These are phyloP conservation scores for Cadophora luteo-olivacea DNA, from an alignment of 2,329 filamentous ascomycete species.

Conservation along the genomic window DNA sequence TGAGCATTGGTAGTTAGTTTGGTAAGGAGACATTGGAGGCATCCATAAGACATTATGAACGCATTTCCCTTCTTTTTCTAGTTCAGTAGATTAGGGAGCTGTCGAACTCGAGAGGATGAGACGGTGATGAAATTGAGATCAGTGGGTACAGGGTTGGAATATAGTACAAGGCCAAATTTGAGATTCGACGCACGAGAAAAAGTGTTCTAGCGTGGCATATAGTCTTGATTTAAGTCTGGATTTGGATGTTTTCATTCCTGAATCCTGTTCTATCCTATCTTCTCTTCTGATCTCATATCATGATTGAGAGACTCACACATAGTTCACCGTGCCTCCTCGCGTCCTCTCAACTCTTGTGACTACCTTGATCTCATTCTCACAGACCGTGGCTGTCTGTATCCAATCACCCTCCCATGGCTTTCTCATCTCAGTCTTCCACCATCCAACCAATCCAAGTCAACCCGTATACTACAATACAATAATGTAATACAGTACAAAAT, in stretches of 20 bases:
- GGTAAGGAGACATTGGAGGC: too few species aligned
- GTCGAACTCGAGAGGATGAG: too few species aligned
- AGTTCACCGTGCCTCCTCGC: background rate
- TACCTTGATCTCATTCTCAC: too few species aligned
- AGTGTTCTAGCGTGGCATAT: too few species aligned
- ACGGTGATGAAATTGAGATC: too few species aligned
- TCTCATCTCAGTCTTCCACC: background rate
- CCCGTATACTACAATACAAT: conserved; percentile 13
- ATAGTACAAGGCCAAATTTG: too few species aligned
- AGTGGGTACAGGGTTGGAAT: too few species aligned
- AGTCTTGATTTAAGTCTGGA: background rate
- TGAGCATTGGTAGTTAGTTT: too few species aligned
- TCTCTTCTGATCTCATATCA: background rate
- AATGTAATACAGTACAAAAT: conserved; percentile 7
- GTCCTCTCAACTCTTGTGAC: background rate
- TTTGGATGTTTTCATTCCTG: background rate
- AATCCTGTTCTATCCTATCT: background rate
- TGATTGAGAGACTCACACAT: background rate
- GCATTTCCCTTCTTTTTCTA: too few species aligned
- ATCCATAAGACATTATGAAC: too few species aligned
- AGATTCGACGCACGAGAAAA: too few species aligned
- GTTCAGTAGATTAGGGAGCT: too few species aligned
- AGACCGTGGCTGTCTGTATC: background rate
- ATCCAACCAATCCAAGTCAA: background rate
- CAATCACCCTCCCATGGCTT: background rate